Percentiles rank a stretch among this genome's conserved stretches.
These are phyloP conservation scores for Tolypocladium sp. DNA, from an alignment of 2,329 filamentous ascomycete genomes.

Conservation along the genomic window DNA sequence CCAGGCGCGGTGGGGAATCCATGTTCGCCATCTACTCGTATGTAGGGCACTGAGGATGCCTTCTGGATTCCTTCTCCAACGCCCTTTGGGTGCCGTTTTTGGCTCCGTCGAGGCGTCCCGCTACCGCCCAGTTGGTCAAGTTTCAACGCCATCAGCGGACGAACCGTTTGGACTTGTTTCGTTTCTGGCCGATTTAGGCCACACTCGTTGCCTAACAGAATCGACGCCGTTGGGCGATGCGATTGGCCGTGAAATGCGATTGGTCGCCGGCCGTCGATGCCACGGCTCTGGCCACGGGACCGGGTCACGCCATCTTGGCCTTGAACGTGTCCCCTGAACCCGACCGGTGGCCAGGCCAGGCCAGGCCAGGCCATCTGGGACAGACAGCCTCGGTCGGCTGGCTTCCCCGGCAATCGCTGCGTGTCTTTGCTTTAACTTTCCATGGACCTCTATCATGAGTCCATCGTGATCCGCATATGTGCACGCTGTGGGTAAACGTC, in stretches of 20 bases:
- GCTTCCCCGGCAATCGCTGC: neutral
- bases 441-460: neutral
- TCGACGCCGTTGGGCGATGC: neutral
- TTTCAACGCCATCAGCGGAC: no score
- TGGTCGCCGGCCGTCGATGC: neutral
- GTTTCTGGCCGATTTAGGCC: neutral
- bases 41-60: no score
- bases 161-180: no score
- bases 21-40: no score
- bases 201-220: neutral
- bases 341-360: neutral
- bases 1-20: no score
- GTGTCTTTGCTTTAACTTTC: neutral
- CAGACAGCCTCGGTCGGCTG: neutral
- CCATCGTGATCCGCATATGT: neutral
- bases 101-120: no score
- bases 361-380: neutral
- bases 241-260: conserved; percentile 2
- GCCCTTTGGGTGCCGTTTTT: no score
- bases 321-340: neutral
- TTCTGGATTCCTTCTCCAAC: no score
- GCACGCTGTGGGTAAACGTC: neutral
- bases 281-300: neutral
- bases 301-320: conserved; percentile 1
- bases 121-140: no score